Base-by-base conservation (phyloP, 768 basidiomycete genomes). In the Termitomyces bulborhizus region DNA sequence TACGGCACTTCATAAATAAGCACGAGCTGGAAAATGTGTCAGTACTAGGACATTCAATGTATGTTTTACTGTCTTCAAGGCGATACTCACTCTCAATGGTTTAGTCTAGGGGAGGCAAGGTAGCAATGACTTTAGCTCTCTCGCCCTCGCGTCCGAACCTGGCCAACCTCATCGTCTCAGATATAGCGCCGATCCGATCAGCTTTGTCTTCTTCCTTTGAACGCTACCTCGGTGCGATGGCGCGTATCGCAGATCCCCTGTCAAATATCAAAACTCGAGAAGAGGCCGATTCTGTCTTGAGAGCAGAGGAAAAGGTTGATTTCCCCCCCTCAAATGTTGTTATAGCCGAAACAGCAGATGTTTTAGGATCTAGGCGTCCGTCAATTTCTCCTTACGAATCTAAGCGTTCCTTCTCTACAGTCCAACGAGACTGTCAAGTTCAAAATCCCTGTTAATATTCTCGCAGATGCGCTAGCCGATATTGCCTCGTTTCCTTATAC, bases 11-110 rank as follows among this genome's bases (percentile, higher is more conserved):
- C 63, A 78, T 87, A 57, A 59, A 67, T 5, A 68, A 72, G 40
- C 76, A 80, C 42, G 72, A 69, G 1, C 65, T 88, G 24, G 69
- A 71, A 1, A 73, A 85, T 24, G 76, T 93, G 8, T 82, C 86
- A 6, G 76, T 95, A 1, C 72, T 95, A 9, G 92, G 93, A 0
- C 92, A 94, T 65, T 93, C 90, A 3, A 93, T 93, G 93, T 92
- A 62, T 46, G 85, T 71, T 8, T 13, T 18, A 18, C 21, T 8
- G 31, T 27, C 1, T 40, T 54, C 18, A 6, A 39, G n/a, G 7
- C 3, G 7, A 18, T 32, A n/a, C 51, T 43, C 7, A 29, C 32
- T 34, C 26, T 59, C 6, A 24, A 27, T 44, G 26, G 26, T 59
- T 12, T 27, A 48, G 21, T 34, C 32, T 29, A 90, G 88, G 88